phyloP scores from a whole-genome alignment of 2,329 filamentous ascomycete genomes.

The Sporothrix pallida region DNA sequence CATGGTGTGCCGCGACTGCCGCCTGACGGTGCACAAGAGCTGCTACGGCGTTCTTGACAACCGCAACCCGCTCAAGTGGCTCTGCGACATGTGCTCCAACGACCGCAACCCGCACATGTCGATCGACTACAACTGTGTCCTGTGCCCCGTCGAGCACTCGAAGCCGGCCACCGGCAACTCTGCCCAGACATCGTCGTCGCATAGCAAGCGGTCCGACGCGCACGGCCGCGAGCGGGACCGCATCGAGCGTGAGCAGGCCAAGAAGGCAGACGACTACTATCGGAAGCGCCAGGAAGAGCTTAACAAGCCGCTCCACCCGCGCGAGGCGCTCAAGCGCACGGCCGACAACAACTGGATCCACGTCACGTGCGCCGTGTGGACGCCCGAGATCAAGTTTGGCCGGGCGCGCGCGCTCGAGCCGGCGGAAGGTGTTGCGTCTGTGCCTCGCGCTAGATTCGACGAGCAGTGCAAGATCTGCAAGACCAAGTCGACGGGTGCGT shows the following conservation, averaged over 20 bases:
- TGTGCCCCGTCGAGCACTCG: constrained; percentile 84
- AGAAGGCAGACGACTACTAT: constrained; percentile 80
- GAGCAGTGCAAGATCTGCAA: constrained; percentile 86
- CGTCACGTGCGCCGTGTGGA: constrained; percentile 90
- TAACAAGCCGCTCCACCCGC: constrained; percentile 80
- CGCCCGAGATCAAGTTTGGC: constrained; percentile 90
- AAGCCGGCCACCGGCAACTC: constrained; percentile 78
- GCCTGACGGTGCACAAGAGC: constrained; percentile 85
- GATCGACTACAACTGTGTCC: constrained; percentile 90
- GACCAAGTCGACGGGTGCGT: constrained; percentile 65
- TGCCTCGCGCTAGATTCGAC: constrained; percentile 73
- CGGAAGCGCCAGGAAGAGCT: constrained; percentile 80
- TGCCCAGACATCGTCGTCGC: constrained; percentile 63
- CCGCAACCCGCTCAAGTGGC: constrained; percentile 79
- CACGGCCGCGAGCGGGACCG: constrained; percentile 87
- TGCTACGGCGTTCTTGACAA: constrained; percentile 87
- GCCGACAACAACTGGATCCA: constrained; percentile 99
- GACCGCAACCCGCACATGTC: constrained; percentile 91
- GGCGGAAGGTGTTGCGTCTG: constrained; percentile 87
- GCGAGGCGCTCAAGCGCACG: constrained; percentile 91
- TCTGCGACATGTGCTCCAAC: constrained; percentile 94
- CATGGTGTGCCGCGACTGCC: constrained; percentile 83
- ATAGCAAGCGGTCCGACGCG: constrained; percentile 85
- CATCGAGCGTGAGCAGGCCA: constrained; percentile 80
- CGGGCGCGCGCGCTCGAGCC: constrained; percentile 81